These are phyloP conservation scores for Colletotrichum sidae DNA, from an alignment of 2,329 filamentous ascomycete genomes.

Conservation along the genomic window DNA sequence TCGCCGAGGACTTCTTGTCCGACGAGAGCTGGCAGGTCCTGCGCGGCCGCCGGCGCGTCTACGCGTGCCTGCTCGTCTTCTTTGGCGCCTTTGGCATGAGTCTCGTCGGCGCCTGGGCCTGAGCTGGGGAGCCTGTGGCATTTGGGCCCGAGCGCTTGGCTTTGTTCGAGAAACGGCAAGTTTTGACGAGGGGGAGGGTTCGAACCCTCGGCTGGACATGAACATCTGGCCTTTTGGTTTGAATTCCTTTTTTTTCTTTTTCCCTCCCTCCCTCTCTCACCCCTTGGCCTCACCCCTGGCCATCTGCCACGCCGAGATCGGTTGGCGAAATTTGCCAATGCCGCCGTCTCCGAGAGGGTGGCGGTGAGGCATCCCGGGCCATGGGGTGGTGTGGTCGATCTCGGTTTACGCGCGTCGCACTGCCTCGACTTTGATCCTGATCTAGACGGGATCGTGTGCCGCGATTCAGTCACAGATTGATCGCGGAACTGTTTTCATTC, in stretches of 20 bases:
- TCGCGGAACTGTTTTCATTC: not conserved
- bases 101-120: slow-evolving; percentile 73
- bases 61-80: slow-evolving; percentile 68
- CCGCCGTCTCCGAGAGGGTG: slow-evolving; percentile 3
- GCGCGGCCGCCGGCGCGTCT: slow-evolving; percentile 63
- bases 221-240: not conserved
- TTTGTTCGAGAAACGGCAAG: not conserved
- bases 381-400: not conserved
- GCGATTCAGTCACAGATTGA: not conserved
- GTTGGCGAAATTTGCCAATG: too few relatives aligned
- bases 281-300: too few relatives aligned
- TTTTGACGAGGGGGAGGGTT: too few relatives aligned
- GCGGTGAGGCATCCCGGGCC: slow-evolving; percentile 12
- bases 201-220: too few relatives aligned
- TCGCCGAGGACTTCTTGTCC: slow-evolving; percentile 78
- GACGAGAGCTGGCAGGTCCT: slow-evolving; percentile 71
- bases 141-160: not conserved
- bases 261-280: too few relatives aligned
- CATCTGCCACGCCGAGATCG: too few relatives aligned
- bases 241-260: not conserved
- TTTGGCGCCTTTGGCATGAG: slow-evolving; percentile 72
- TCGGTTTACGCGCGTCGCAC: not conserved
- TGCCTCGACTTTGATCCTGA: too few relatives aligned
- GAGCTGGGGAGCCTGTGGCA: slow-evolving; percentile 28
- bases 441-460: too few relatives aligned